Base-by-base conservation (phyloP, 805 yeast species). In the Pichia thaimueangensis region DNA sequence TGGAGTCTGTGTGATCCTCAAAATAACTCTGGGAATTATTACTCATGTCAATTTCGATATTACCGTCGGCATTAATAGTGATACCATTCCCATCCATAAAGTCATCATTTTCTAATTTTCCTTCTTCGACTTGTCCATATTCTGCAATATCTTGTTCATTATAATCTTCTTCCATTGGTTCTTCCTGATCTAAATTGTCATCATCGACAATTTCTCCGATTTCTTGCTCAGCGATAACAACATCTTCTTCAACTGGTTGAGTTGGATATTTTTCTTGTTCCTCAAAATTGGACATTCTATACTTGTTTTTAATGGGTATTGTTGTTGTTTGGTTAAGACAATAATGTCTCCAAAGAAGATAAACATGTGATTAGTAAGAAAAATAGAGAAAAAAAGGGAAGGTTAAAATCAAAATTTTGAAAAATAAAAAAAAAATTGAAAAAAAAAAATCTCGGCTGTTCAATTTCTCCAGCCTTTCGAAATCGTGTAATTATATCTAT, bases 11-110 rank as follows among this genome's bases (percentile, higher is more conserved):
- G 59, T 93, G 99, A 51, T 74, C 73, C 59, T 93, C 98, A 60
- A 93, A 93, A 62, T 86, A 93, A 0, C 86, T 70, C 67, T 82
- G 76, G 7, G 97, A 86, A 64, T 91, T 91, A 65, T 91, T 91
- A 38, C 89, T 71, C 79, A 89, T 68, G 57, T 89, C 97, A 27
- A 91, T 75, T 62, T 85, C 95, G 32, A 86, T 64, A 30, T 71
- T 67, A 39, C 78, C 76, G 36, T 68, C 71, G 40, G 73, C 77
- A 45, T 62, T 67, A 30, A 46, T 41, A 13, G 42, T 37, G 15
- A 41, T 16, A 11, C 43, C 53, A 12, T 32, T 43, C 16, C 45
- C 49, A n/a, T 34, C 41, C 30, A 37, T 15, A 4, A 6, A 11
- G 9, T 35, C 30, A 19, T 19, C 25, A 12, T 40, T 49, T 19